Evolutionary conservation across 2,329 filamentous ascomycete genomes (phyloP).

Genomic region (Cladosporium sp.): DNA sequence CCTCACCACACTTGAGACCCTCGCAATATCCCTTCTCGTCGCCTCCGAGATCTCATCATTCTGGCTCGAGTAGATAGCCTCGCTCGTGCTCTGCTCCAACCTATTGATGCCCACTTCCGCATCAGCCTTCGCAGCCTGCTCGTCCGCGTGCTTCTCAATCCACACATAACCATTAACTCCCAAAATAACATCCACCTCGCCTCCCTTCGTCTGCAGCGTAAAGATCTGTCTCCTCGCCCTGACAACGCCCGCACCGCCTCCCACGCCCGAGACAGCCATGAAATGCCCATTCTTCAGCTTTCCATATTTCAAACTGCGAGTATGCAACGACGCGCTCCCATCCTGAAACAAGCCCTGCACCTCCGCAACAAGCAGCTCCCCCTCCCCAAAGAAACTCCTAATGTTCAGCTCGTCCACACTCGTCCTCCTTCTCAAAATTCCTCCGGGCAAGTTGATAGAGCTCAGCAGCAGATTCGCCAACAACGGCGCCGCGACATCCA

Average conservation of each 20-base stretch:
- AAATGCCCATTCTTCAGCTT: constrained; percentile 94
- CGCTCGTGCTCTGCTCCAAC: constrained; percentile 80
- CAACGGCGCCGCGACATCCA: constrained; percentile 85
- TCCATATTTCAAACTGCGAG: constrained; percentile 84
- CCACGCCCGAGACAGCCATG: constrained; percentile 72
- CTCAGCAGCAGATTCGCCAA: constrained; percentile 80
- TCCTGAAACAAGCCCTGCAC: constrained; percentile 86
- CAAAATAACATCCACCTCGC: constrained; percentile 76
- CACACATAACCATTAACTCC: constrained; percentile 97
- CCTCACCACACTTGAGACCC: constrained; percentile 74
- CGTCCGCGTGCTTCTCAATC: constrained; percentile 76
- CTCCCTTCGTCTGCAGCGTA: constrained; percentile 63
- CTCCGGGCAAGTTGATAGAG: constrained; percentile 90
- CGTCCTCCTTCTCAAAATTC: constrained; percentile 84
- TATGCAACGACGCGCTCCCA: constrained; percentile 83
- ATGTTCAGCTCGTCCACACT: constrained; percentile 97
- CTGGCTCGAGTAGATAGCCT: constrained; percentile 88
- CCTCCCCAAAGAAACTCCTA: constrained; percentile 92
- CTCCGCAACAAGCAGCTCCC: constrained; percentile 89
- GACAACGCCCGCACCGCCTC: constrained; percentile 75
- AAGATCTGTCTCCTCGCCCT: constrained; percentile 81
- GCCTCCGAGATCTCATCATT: constrained; percentile 77
- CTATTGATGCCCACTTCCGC: constrained; percentile 66
- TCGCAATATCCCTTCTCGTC: constrained; percentile 82
- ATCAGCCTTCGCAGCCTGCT: constrained; percentile 35